A percentile compares a stretch with the other conserved stretches of the same genome.
Conservation (phyloP, 495 filamentous ascomycete species). For the Chaetomium cochliodes region DNA sequence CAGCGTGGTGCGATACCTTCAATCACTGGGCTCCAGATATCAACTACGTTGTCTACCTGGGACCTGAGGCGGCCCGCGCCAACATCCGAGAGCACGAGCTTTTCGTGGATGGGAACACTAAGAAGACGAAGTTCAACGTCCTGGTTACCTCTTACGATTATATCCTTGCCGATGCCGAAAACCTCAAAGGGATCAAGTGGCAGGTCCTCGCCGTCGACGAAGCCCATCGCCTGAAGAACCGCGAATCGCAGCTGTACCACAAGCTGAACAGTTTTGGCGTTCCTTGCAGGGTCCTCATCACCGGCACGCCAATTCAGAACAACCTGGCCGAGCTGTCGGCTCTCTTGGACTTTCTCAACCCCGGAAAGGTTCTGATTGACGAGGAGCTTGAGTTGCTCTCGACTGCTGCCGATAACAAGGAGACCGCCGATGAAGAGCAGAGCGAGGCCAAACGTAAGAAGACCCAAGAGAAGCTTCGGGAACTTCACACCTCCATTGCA, state of each 20-base stretch:
- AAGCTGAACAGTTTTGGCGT: slow-evolving; percentile 82
- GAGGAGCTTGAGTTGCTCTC: slow-evolving; percentile 71
- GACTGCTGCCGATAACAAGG: slow-evolving; percentile 42
- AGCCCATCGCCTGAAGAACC: slow-evolving; percentile 94
- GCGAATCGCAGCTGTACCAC: slow-evolving; percentile 84
- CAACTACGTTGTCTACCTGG: slow-evolving; percentile 96
- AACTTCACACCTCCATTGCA: slow-evolving; percentile 71
- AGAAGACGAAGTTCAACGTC: slow-evolving; percentile 89
- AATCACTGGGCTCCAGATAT: slow-evolving; percentile 94
- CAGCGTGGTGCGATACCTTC: slow-evolving; percentile 97
- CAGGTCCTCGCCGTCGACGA: slow-evolving; percentile 96
- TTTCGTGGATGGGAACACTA: slow-evolving; percentile 75
- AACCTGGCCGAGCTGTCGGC: slow-evolving; percentile 88
- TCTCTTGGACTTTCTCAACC: slow-evolving; percentile 92
- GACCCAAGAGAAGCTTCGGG: slow-evolving; percentile 49
- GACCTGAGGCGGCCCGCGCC: slow-evolving; percentile 73
- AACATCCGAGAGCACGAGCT: slow-evolving; percentile 88
- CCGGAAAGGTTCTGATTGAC: slow-evolving; percentile 81
- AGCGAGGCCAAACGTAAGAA: slow-evolving; percentile 40
- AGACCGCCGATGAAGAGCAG: slow-evolving; percentile 29
- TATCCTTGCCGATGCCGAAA: slow-evolving; percentile 73
- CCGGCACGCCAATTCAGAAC: slow-evolving; percentile 96
- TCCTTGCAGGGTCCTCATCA: slow-evolving; percentile 86
- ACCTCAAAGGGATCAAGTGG: slow-evolving; percentile 88
- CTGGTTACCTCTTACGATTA: slow-evolving; percentile 96